Base-by-base conservation (phyloP, 2,329 filamentous ascomycete genomes). In the Cladophialophora carrionii region DNA sequence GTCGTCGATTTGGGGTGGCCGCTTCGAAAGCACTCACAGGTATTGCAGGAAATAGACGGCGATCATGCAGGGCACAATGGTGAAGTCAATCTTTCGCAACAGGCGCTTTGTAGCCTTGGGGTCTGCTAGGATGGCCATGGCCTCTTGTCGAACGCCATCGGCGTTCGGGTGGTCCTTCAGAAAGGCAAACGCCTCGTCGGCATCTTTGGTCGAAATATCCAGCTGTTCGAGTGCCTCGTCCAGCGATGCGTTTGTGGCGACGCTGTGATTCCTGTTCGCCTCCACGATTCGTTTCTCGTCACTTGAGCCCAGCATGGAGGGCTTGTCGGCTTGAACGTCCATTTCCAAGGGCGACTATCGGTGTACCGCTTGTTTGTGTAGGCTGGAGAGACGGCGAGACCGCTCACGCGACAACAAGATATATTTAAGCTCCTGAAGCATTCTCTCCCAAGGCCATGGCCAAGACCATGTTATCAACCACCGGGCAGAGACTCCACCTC, bases 31-130 rank as follows among this genome's bases (percentile, higher is more conserved):
- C n/a, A 54, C 52, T 54, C 29, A 54, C 52, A 76, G 62, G 37
- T 73, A 76, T 57, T 76, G 74, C 51, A 76, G 62, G 4, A 74
- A 66, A 48, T 76, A 76, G 54, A 72, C 74, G 22, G 71, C 72
- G 37, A 76, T 72, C 74, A 76, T 75, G 31, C 70, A 73, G 0
- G 75, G 74, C 14, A 76, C 66, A 51, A 76, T 66, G 8, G 68
- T 72, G 17, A 64, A 70, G 64, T 76, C 75, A 24, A 76, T 73
- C 58, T 76, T 76, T 10, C 73, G 71, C 10, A 73, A 67, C 2
- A 75, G 63, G 1, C 69, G 70, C 20, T 60, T 70, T 20, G 53
- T 57, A 20, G 61, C 52, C 9, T 57, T 56, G 3, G 60, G 57
- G 46, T 69, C 63, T n/a, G 60, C 54, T 14, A 70, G 60, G 37